Percentiles rank a stretch among this genome's conserved stretches.
phyloP scores from a whole-genome alignment of 768 basidiomycete genomes.

The Mycena amicta region DNA sequence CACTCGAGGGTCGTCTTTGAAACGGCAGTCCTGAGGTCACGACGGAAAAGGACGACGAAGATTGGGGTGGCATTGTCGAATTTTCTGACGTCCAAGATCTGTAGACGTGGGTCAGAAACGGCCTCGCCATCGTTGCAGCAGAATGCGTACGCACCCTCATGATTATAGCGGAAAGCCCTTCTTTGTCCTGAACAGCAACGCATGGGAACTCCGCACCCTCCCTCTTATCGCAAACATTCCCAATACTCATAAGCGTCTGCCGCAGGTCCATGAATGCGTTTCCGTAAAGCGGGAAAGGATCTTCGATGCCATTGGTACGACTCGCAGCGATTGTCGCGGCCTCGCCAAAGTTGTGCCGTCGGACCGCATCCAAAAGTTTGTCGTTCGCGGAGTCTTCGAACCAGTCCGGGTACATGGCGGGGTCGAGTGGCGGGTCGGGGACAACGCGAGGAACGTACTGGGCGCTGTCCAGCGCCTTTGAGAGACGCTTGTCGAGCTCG shows the following conservation, averaged over 20 bases:
- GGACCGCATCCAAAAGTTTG: not conserved
- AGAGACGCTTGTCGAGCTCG: slow-evolving; percentile 9
- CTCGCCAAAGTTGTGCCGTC: slow-evolving; percentile 2
- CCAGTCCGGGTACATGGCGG: slow-evolving; percentile 1
- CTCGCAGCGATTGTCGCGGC: not conserved
- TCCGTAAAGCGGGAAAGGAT: slow-evolving; percentile 3
- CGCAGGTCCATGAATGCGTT: slow-evolving; percentile 6
- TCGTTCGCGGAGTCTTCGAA: not conserved
- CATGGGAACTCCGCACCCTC: not conserved
- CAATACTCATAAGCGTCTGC: not conserved
- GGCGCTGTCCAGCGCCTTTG: slow-evolving; percentile 6
- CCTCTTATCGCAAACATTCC: not conserved
- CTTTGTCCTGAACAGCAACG: not conserved
- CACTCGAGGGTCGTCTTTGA: not conserved
- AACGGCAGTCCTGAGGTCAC: not conserved
- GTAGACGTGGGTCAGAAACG: no score
- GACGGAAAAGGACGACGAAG: slow-evolving; percentile 3
- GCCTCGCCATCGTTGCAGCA: not conserved
- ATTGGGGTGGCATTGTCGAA: slow-evolving; percentile 5
- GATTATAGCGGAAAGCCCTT: slow-evolving; percentile 1
- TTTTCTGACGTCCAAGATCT: slow-evolving; percentile 5
- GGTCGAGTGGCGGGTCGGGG: slow-evolving; percentile 6
- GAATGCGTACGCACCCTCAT: slow-evolving; percentile 1
- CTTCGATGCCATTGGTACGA: no score
- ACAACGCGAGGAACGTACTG: slow-evolving; percentile 13